These are phyloP conservation scores for Mortierella sp. DNA, from an alignment of 371 early-diverging fungal genomes.

Conservation along the genomic window DNA sequence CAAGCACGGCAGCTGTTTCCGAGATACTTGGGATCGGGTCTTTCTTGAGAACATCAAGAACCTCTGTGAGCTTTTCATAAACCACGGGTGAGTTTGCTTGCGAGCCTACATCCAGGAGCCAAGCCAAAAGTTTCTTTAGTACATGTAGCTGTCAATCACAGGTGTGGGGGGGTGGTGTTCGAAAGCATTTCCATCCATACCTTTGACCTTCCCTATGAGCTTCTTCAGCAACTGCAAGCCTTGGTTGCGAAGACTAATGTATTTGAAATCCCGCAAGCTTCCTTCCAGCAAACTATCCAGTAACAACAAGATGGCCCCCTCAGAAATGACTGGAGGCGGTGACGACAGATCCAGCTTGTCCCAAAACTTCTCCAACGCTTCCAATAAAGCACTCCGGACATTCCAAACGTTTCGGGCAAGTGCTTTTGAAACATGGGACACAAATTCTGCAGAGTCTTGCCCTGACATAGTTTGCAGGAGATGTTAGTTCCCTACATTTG, in stretches of 20 bases:
- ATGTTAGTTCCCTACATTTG: too few relatives aligned
- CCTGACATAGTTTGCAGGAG: not conserved
- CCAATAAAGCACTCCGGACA: constrained; percentile 70
- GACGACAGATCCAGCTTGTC: constrained; percentile 23
- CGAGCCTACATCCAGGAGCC: too few relatives aligned
- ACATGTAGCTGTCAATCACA: not conserved
- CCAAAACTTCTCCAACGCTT: constrained; percentile 65
- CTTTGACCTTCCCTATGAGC: constrained; percentile 25
- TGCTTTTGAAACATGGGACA: constrained; percentile 42
- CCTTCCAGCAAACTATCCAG: constrained; percentile 39
- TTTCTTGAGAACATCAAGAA: not conserved
- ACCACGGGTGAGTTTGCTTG: not conserved
- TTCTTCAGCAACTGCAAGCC: constrained; percentile 33
- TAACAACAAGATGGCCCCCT: constrained; percentile 13
- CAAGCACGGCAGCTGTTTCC: not conserved
- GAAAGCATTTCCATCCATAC: constrained; percentile 9
- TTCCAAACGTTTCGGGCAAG: constrained; percentile 79
- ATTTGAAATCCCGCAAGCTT: constrained; percentile 41
- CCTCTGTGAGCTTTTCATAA: not conserved
- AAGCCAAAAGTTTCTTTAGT: not conserved
- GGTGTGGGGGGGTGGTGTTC: not conserved
- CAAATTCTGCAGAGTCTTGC: constrained; percentile 54
- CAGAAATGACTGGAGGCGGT: constrained; percentile 1
- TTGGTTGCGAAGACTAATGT: constrained; percentile 31
- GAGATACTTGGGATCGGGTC: not conserved